Conservation (phyloP, 2,329 filamentous ascomycete species). For the Exophiala sp. region DNA sequence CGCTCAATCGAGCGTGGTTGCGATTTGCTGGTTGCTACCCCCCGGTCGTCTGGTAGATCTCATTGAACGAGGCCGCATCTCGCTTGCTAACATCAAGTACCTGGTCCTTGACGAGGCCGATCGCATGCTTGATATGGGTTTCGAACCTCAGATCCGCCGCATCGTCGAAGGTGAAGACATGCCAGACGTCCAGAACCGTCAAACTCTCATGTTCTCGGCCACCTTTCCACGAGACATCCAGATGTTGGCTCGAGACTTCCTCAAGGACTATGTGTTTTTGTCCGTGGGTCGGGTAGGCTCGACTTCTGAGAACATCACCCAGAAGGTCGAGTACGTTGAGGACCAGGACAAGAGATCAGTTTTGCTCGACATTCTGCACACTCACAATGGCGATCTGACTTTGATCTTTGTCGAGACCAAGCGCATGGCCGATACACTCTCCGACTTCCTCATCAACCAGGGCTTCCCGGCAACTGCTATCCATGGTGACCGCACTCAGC, state of each 20-base stretch:
- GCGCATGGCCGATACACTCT: constrained; percentile 97
- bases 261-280: constrained; percentile 98
- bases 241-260: constrained; percentile 96
- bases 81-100: constrained; percentile 97
- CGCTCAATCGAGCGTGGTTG: constrained; percentile 97
- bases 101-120: constrained; percentile 98
- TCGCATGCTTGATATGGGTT: constrained; percentile 99
- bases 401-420: constrained; percentile 99
- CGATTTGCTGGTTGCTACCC: constrained; percentile 93
- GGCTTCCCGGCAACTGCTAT: constrained; percentile 97
- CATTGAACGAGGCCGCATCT: constrained; percentile 97
- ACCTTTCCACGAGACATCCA: constrained; percentile 99
- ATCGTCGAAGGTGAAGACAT: constrained; percentile 99
- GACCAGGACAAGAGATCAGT: constrained; percentile 97
- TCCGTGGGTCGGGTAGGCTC: constrained; percentile 98
- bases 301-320: constrained; percentile 99
- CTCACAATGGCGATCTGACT: constrained; percentile 79
- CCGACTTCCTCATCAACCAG: constrained; percentile 97
- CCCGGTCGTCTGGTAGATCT: constrained; percentile 94
- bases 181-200: constrained; percentile 73
- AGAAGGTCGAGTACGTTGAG: constrained; percentile 97
- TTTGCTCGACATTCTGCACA: constrained; percentile 93
- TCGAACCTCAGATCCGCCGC: constrained; percentile 97
- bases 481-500: constrained; percentile 96
- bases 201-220: constrained; percentile 99